Evolutionary conservation across 441 rosid species (phyloP).

Genomic region (Jatropha podagrica): DNA sequence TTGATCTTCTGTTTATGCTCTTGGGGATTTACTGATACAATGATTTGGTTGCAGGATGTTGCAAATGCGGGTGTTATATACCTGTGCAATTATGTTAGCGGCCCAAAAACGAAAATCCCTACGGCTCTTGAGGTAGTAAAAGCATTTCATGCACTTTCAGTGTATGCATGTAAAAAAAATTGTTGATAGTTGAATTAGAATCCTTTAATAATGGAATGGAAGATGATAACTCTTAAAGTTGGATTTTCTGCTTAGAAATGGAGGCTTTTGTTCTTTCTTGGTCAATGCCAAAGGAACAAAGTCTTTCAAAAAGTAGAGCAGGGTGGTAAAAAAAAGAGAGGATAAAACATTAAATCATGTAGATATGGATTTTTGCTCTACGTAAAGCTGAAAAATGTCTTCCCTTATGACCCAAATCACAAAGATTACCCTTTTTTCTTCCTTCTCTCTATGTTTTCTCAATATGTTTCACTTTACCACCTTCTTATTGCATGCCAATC

Average conservation of each 20-base stretch:
- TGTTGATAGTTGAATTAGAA: not conserved
- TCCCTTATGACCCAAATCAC: not conserved
- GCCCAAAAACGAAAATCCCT: slow-evolving; percentile 52
- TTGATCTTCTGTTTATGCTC: slow-evolving; percentile 11
- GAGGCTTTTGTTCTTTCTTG: not conserved
- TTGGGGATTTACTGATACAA: slow-evolving; percentile 10
- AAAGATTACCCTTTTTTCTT: not conserved
- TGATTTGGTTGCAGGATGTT: slow-evolving; percentile 56
- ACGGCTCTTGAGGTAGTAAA: slow-evolving; percentile 64
- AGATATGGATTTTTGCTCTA: not conserved
- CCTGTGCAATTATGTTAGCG: slow-evolving; percentile 65
- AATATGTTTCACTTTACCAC: not conserved
- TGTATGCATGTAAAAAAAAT: not conserved
- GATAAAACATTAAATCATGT: no score
- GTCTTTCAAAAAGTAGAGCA: not conserved
- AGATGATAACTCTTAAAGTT: not conserved
- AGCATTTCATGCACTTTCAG: not conserved
- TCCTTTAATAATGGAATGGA: not conserved
- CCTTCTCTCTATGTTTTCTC: not conserved
- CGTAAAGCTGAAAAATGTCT: not conserved
- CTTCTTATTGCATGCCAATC: not conserved
- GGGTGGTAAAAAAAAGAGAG: not conserved
- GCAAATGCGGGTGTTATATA: slow-evolving; percentile 69
- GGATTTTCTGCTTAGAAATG: not conserved
- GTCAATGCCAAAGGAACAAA: not conserved